Percentiles rank a stretch among this genome's conserved stretches.
Conservation (phyloP, 2,329 filamentous ascomycete genomes). For the Ceratocystis eucalypticola region DNA sequence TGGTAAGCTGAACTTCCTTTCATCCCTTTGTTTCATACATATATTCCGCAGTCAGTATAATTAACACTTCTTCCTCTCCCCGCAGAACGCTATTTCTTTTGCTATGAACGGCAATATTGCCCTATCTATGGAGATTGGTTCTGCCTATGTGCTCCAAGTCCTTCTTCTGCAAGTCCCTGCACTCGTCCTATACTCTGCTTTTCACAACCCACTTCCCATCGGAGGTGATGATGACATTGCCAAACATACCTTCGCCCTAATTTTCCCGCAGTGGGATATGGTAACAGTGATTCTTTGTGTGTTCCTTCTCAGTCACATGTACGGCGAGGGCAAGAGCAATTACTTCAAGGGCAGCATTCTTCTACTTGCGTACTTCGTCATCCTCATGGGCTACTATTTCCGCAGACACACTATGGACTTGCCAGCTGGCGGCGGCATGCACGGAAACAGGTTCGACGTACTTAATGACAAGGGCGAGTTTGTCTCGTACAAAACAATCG, state of each 20-base stretch:
- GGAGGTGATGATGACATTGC: conserved; percentile 30
- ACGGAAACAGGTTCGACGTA: conserved; percentile 39
- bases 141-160: conserved; percentile 90
- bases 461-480: conserved; percentile 38
- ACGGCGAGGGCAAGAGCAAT: conserved; percentile 97
- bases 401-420: conserved; percentile 39
- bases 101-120: conserved; percentile 99
- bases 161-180: conserved; percentile 90
- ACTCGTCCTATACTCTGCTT: conserved; percentile 76
- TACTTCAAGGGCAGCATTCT: conserved; percentile 99
- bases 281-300: conserved; percentile 92
- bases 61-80: conserved; percentile 12
- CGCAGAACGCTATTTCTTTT: conserved; percentile 89
- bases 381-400: conserved; percentile 83
- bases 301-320: conserved; percentile 92
- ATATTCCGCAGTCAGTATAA: conserved; percentile 13
- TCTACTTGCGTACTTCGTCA: conserved; percentile 82
- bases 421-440: conserved; percentile 24
- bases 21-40: conserved; percentile 15
- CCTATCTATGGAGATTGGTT: conserved; percentile 96
- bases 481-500: conserved; percentile 41
- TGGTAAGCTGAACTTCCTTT: conserved; percentile 43
- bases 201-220: conserved; percentile 41
- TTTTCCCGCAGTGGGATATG: conserved; percentile 99
- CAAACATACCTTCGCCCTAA: conserved; percentile 63